Evolutionary conservation across 345 rosid species (phyloP), one percentile per base, ranked within the genome.

Genomic region (Sisymbrium irio): DNA sequence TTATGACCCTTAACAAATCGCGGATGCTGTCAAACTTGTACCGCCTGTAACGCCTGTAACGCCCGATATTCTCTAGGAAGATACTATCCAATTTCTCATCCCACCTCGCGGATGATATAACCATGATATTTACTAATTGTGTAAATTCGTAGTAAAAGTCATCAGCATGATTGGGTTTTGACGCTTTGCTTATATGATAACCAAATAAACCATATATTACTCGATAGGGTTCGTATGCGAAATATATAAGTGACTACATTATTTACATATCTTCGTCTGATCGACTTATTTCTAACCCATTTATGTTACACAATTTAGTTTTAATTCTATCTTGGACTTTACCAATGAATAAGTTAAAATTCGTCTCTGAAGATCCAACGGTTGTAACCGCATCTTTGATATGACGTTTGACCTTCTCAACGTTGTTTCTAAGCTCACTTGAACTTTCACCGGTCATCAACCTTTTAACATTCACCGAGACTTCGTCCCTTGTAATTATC

Each of bases 1-100:
- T n/a, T n/a, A n/a, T n/a, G n/a, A n/a, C 91, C 20, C 93, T 62
- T 78, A 87, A 60, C 67, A 89, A 72, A 77, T 89, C 96, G 0
- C 91, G 82, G 67, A 89, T 77, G 68, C 85, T 83, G 47, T 86
- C 88, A 58, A 76, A 89, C 60, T 81, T 89, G 60, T 89, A 89
- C 20, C 89, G 85, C 77, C 96, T 74, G 77, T 87, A 85, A 18
- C 79, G 86, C 6, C 93, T n/a, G n/a, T n/a, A n/a, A n/a, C n/a
- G n/a, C n/a, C n/a, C 91, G 7, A 89, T 85, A 58, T 87, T 83
- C 73, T 70, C 76, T 10, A 89, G 46, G 81, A 89, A 89, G 30
- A 76, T 71, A 17, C 84, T 65, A 59, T 89, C 93, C 81, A 89
- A 45, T 74, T 85, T 89, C 77, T 83, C 91, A 75, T 89, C 83